These are phyloP conservation scores for Pinus albicaulis DNA, from an alignment of 75 land plant genomes.

Conservation along the genomic window DNA sequence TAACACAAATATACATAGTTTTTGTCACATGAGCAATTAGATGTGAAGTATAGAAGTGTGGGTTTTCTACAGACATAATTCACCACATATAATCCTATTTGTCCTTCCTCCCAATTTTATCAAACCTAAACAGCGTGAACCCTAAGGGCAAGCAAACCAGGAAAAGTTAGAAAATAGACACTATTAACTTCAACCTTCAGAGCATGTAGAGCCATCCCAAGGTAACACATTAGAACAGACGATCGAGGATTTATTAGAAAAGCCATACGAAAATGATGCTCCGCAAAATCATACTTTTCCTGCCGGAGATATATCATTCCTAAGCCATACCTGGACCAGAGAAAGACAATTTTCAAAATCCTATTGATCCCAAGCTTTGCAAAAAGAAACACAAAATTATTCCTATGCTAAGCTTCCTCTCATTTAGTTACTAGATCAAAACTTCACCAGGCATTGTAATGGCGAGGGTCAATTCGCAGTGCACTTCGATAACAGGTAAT, in stretches of 20 bases:
- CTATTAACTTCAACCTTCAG: conserved; percentile 54
- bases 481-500: conserved; percentile 86
- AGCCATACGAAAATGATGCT: conserved; percentile 90
- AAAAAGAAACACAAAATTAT: neutral
- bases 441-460: conserved; percentile 85
- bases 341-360: neutral
- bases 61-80: neutral
- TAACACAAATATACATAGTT: too few species aligned
- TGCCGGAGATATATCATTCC: conserved; percentile 93
- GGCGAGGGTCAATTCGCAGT: conserved; percentile 75
- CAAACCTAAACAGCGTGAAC: neutral
- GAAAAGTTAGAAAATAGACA: neutral
- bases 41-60: neutral
- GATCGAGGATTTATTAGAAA: conserved; percentile 81
- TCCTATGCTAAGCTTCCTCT: neutral
- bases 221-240: conserved; percentile 90
- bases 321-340: conserved; percentile 63
- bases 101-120: neutral
- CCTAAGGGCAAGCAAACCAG: neutral
- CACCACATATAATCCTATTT: neutral
- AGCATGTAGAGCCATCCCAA: conserved; percentile 92
- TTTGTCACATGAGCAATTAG: too few species aligned
- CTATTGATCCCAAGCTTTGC: neutral
- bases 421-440: neutral
- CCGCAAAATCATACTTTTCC: conserved; percentile 95